Percentiles rank a stretch among this genome's conserved stretches.
Evolutionary conservation across 1,284 basidiomycete species (phyloP).

Genomic region (Apiotrichum montevideense): DNA sequence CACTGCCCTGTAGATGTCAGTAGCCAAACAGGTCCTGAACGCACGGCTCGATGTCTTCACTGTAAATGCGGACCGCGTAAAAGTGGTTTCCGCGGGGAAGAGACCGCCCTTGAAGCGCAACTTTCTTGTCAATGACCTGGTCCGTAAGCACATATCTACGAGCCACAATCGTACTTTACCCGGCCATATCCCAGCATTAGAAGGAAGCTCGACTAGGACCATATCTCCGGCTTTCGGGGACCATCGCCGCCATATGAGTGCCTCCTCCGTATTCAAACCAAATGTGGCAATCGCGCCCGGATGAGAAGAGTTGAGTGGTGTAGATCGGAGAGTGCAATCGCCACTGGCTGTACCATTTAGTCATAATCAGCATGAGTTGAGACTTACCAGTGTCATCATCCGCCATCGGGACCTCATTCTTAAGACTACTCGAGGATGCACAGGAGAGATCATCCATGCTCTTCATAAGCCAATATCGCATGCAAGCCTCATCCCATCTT

Average conservation of each 20-base stretch:
- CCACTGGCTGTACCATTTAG: too few relatives aligned
- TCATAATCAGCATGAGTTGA: too few relatives aligned
- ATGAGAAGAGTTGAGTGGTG: conserved; percentile 17
- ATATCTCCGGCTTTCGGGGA: conserved; percentile 30
- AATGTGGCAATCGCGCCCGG: conserved; percentile 27
- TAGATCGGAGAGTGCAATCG: too few relatives aligned
- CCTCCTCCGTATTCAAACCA: conserved; percentile 28
- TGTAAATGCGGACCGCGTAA: conserved; percentile 38
- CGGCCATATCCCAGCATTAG: conserved; percentile 28
- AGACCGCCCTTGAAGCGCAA: conserved; percentile 38
- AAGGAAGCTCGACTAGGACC: conserved; percentile 33
- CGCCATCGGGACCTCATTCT: conserved; percentile 10
- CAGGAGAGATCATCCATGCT: conserved; percentile 40
- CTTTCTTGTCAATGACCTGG: conserved; percentile 41
- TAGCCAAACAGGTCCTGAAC: conserved; percentile 4
- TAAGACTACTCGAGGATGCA: neutral
- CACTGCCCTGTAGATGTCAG: conserved; percentile 20
- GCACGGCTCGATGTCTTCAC: conserved; percentile 31
- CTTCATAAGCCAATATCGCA: conserved; percentile 41
- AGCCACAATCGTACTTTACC: conserved; percentile 27
- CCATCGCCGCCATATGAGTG: conserved; percentile 36
- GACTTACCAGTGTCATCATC: conserved; percentile 3
- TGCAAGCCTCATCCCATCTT: conserved; percentile 42
- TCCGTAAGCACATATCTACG: neutral
- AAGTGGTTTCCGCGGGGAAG: conserved; percentile 40